Conservation (phyloP, 148 eudicot genomes). For the Bassia scoparia region DNA sequence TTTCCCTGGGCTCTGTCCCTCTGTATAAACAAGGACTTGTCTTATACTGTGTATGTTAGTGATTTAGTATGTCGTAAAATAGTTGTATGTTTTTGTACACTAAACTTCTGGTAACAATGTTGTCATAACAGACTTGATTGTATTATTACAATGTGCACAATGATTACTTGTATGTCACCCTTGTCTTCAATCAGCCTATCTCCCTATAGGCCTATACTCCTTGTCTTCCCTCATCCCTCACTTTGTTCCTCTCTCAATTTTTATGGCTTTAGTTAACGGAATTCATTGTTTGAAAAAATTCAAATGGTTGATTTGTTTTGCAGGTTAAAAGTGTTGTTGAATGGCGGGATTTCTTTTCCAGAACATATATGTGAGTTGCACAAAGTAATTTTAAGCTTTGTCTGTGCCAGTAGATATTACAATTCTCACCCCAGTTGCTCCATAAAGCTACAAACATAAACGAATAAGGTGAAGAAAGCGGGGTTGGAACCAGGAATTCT, state of each 20-base stretch:
- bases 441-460: background rate
- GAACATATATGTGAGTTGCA: slow-evolving; percentile 61
- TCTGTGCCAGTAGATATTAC: too few species aligned
- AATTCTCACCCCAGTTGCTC: too few species aligned
- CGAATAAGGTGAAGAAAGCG: background rate
- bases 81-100: background rate
- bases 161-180: background rate
- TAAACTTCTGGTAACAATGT: background rate
- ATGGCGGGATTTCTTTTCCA: slow-evolving; percentile 81
- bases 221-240: background rate
- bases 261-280: background rate
- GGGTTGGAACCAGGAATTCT: background rate
- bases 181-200: background rate
- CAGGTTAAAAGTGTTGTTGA: slow-evolving; percentile 91
- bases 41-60: too few species aligned
- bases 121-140: background rate
- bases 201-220: background rate
- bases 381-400: slow-evolving; percentile 4
- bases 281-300: background rate
- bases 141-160: too few species aligned
- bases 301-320: slow-evolving; percentile 18
- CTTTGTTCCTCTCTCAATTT: background rate
- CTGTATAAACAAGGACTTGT: background rate
- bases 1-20: background rate
- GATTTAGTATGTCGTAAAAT: too few species aligned